Evolutionary conservation across 257 asterid species (phyloP).

Genomic region (Prunella vulgaris): DNA sequence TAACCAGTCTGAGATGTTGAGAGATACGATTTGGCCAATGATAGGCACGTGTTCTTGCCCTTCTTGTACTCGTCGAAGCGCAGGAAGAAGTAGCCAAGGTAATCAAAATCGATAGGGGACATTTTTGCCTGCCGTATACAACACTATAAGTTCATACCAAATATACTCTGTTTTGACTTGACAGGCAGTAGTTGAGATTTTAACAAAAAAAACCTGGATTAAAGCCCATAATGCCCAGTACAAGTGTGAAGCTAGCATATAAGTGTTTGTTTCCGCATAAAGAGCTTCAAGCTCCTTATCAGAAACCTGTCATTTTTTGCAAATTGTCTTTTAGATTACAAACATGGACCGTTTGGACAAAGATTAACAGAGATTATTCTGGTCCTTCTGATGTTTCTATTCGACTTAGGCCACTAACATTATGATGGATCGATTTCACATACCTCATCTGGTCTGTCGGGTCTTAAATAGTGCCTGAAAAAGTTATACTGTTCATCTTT

Average conservation of each 20-base stretch:
- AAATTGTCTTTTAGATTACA: slow-evolving; percentile 10
- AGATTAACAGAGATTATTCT: not conserved
- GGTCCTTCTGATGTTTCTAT: not conserved
- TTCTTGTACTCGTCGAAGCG: slow-evolving; percentile 74
- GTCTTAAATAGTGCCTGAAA: slow-evolving; percentile 76
- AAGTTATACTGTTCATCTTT: slow-evolving; percentile 70
- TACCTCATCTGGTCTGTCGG: slow-evolving; percentile 66
- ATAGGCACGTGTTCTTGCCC: slow-evolving; percentile 49
- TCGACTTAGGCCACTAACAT: not conserved
- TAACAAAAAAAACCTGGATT: slow-evolving; percentile 62
- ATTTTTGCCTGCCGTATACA: slow-evolving; percentile 64
- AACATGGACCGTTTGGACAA: not conserved
- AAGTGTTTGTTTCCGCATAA: slow-evolving; percentile 62
- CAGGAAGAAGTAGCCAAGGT: slow-evolving; percentile 68
- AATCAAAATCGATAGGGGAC: slow-evolving; percentile 90
- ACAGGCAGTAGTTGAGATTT: not conserved
- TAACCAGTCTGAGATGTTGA: slow-evolving; percentile 20
- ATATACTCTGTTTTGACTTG: not conserved
- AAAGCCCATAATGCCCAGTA: slow-evolving; percentile 97
- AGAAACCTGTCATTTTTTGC: slow-evolving; percentile 46
- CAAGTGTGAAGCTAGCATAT: slow-evolving; percentile 85
- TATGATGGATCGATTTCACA: slow-evolving; percentile 11
- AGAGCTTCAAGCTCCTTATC: slow-evolving; percentile 60
- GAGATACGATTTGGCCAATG: slow-evolving; percentile 40
- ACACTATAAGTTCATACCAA: slow-evolving; percentile 15